Evolutionary conservation across 75 land plant genomes (phyloP).

Genomic region (Pinus albicaulis): DNA sequence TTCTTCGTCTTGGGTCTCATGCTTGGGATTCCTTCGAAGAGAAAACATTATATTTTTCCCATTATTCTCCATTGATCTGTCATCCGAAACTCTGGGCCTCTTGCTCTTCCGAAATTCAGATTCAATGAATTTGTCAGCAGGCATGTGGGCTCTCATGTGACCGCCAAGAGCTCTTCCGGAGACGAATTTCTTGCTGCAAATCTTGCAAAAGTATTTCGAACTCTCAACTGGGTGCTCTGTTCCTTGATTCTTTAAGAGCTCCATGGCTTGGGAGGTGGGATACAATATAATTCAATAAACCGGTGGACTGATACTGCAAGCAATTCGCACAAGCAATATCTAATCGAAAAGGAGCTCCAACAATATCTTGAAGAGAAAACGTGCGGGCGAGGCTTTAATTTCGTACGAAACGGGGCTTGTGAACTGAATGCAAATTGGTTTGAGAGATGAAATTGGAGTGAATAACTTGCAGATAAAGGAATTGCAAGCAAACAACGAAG

Average conservation of each 20-base stretch:
- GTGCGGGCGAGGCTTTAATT: slow-evolving; percentile 1
- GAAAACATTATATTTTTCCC: slow-evolving; percentile 7
- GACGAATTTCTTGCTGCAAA: slow-evolving; percentile 35
- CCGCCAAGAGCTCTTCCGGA: slow-evolving; percentile 52
- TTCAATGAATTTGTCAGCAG: not conserved
- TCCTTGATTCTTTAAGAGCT: slow-evolving; percentile 23
- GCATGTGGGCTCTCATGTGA: slow-evolving; percentile 40
- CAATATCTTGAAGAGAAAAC: too few species aligned
- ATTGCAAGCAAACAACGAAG: not conserved
- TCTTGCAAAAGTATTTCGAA: slow-evolving; percentile 22
- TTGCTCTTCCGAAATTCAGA: too few species aligned
- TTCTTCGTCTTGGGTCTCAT: slow-evolving; percentile 8
- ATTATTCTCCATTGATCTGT: not conserved
- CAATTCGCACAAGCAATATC: not conserved
- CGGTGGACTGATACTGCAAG: not conserved
- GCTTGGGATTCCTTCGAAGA: slow-evolving; percentile 12
- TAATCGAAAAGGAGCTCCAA: not conserved
- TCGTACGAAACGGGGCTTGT: not conserved
- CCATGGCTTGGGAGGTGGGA: not conserved
- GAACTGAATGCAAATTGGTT: not conserved
- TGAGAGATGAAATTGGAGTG: not conserved
- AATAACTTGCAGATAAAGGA: not conserved
- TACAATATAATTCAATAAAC: not conserved
- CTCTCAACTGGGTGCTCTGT: too few species aligned
- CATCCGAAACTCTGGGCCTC: too few species aligned